These are phyloP conservation scores for Arachis monticola DNA, from an alignment of 331 rosid genomes.

Conservation along the genomic window DNA sequence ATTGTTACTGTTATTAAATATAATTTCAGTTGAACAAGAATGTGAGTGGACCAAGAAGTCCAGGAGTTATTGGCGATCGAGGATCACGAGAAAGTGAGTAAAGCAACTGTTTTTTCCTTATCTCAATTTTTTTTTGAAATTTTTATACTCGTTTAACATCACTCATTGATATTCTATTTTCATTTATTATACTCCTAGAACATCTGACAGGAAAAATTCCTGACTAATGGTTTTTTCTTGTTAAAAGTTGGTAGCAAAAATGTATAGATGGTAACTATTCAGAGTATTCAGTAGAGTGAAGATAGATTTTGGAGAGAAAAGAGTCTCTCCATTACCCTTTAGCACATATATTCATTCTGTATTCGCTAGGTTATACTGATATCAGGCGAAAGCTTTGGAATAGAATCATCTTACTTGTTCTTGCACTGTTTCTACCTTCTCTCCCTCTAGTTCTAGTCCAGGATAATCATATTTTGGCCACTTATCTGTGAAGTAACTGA, in stretches of 20 bases:
- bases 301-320: background rate
- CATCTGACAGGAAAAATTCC: background rate
- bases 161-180: background rate
- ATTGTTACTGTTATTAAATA: background rate
- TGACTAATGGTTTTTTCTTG: background rate
- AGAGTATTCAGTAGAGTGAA: background rate
- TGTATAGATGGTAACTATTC: background rate
- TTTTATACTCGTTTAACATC: constrained; percentile 13
- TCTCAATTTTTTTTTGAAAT: background rate
- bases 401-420: background rate
- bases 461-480: background rate
- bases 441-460: background rate
- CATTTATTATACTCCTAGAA: background rate
- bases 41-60: constrained; percentile 63
- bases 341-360: background rate
- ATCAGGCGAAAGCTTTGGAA: background rate
- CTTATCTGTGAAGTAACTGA: background rate
- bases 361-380: background rate
- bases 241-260: background rate
- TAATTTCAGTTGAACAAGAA: constrained; percentile 63
- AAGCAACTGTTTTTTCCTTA: background rate
- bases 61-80: constrained; percentile 73
- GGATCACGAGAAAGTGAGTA: constrained; percentile 89
- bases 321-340: background rate
- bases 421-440: background rate